phyloP scores from a whole-genome alignment of 306 rosid species.

The Ziziphus jujuba region DNA sequence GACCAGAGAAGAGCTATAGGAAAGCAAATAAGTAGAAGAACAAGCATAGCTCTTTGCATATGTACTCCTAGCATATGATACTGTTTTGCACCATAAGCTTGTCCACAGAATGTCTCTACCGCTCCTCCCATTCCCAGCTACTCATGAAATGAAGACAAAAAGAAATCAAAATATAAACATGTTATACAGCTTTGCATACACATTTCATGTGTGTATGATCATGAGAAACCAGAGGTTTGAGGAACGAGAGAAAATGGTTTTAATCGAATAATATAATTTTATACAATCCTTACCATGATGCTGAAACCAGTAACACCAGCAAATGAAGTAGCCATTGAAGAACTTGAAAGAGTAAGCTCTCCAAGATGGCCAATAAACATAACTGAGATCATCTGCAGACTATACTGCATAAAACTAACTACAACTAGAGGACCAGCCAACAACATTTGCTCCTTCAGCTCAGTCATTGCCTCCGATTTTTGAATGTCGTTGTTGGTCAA shows the following conservation, averaged over 20 bases:
- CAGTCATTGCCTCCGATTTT: background rate
- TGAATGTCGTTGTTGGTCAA: background rate
- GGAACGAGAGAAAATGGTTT: background rate
- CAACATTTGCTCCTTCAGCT: constrained; percentile 22
- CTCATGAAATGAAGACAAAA: background rate
- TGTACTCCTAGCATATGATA: constrained; percentile 18
- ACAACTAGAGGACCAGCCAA: constrained; percentile 29
- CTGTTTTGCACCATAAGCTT: constrained; percentile 19
- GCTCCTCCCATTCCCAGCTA: constrained; percentile 21
- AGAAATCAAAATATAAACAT: background rate
- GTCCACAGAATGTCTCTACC: constrained; percentile 14
- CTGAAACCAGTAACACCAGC: constrained; percentile 33
- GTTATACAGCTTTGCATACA: no score
- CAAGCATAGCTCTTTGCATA: constrained; percentile 22
- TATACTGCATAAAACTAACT: constrained; percentile 21
- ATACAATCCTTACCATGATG: constrained; percentile 12
- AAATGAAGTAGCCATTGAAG: constrained; percentile 29
- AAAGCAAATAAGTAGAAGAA: constrained; percentile 1
- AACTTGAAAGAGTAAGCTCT: constrained; percentile 25
- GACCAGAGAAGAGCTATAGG: constrained; percentile 18
- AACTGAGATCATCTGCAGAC: constrained; percentile 20
- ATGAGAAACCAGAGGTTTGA: background rate
- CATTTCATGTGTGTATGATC: background rate
- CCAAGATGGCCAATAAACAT: constrained; percentile 32
- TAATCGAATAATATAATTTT: background rate